Evolutionary conservation across 371 early-diverging fungal genomes (phyloP).

Genomic region (Mortierella sp.): DNA sequence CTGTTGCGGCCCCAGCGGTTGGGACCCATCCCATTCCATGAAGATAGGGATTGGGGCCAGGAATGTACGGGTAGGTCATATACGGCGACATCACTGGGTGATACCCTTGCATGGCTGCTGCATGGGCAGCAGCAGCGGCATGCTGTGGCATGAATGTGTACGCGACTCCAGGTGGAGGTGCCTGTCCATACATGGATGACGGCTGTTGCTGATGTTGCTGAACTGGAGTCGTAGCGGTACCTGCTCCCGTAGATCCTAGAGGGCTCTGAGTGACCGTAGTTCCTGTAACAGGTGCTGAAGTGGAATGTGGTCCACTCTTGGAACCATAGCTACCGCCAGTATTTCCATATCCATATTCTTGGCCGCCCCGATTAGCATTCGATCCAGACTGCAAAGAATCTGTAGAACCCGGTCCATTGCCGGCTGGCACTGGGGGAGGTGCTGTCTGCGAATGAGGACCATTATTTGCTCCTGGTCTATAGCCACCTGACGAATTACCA

Average conservation of each 20-base stretch:
- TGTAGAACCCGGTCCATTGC: too few species aligned
- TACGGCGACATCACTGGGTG: conserved; percentile 40
- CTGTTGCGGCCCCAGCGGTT: background rate
- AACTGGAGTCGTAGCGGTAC: conserved; percentile 7
- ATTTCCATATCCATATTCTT: too few species aligned
- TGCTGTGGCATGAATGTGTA: conserved; percentile 13
- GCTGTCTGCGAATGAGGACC: too few species aligned
- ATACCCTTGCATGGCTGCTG: conserved; percentile 10
- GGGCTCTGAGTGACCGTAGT: conserved; percentile 1
- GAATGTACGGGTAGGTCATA: conserved; percentile 32
- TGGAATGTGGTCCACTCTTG: background rate
- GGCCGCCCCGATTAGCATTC: too few species aligned
- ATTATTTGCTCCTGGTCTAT: too few species aligned
- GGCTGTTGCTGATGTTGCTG: conserved; percentile 22
- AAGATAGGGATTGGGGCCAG: background rate
- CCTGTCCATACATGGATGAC: conserved; percentile 18
- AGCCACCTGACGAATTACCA: too few species aligned
- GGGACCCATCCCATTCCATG: background rate
- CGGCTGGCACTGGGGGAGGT: too few species aligned
- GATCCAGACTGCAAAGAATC: too few species aligned
- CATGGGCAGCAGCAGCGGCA: conserved; percentile 9
- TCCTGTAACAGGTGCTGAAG: background rate
- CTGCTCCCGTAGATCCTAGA: conserved; percentile 2
- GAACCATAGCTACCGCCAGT: conserved; percentile 17
- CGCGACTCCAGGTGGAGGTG: conserved; percentile 13